phyloP scores from a whole-genome alignment of 768 basidiomycete genomes.

The Hypsizygus marmoreus region DNA sequence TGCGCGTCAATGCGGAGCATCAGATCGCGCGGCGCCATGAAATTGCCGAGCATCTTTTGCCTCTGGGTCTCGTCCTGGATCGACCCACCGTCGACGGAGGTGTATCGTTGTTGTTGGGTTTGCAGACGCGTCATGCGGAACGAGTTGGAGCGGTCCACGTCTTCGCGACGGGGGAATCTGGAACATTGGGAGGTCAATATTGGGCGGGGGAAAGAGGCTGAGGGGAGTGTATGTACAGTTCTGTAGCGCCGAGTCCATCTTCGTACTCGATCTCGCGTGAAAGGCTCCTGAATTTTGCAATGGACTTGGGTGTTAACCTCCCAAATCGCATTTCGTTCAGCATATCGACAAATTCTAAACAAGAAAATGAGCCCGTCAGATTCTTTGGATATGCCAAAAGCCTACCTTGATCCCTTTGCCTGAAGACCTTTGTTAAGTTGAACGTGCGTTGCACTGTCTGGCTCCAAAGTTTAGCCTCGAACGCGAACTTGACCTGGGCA shows the following conservation, averaged over 20 bases:
- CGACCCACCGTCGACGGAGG: constrained; percentile 64
- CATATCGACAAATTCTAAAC: constrained; percentile 88
- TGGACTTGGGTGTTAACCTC: constrained; percentile 59
- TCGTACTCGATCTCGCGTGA: constrained; percentile 69
- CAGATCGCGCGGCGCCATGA: constrained; percentile 83
- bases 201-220: background rate
- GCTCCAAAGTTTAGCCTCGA: constrained; percentile 83
- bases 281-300: constrained; percentile 70
- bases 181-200: background rate
- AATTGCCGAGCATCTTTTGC: constrained; percentile 82
- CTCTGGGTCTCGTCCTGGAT: constrained; percentile 55
- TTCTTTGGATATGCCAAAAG: constrained; percentile 1
- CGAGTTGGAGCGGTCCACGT: constrained; percentile 85
- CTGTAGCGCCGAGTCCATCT: constrained; percentile 87
- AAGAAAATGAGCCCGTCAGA: background rate
- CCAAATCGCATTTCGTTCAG: constrained; percentile 99
- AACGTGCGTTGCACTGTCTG: constrained; percentile 77
- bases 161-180: constrained; percentile 90
- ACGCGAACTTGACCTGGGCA: constrained; percentile 79
- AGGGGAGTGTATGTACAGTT: constrained; percentile 59
- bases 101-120: constrained; percentile 54
- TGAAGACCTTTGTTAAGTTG: constrained; percentile 93
- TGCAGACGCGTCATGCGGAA: constrained; percentile 63
- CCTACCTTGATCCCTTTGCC: constrained; percentile 89
- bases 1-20: constrained; percentile 78